Percentiles rank a stretch among this genome's conserved stretches.
These are phyloP conservation scores for Eimeria praecox DNA, from an alignment of 169 alveolate species.

Conservation along the genomic window DNA sequence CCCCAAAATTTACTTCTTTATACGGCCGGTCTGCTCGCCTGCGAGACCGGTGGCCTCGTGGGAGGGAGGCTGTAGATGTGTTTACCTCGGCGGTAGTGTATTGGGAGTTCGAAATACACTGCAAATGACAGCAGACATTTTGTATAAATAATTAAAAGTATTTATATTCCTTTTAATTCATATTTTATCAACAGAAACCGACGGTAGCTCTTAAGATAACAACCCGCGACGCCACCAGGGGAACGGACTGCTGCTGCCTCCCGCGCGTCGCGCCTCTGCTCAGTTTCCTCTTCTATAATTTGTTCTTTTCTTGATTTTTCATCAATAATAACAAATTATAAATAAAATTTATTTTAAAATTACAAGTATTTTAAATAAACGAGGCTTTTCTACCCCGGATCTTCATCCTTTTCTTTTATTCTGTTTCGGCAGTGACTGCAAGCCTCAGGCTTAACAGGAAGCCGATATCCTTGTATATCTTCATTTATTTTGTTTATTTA, in stretches of 20 bases:
- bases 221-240: slow-evolving; percentile 23
- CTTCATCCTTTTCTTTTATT: too few relatives aligned
- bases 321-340: background rate
- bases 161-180: background rate
- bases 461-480: background rate
- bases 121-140: background rate
- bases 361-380: background rate
- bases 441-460: background rate
- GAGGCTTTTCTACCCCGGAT: background rate
- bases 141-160: background rate
- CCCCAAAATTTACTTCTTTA: background rate
- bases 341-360: background rate
- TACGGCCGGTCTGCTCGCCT: background rate
- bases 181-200: background rate
- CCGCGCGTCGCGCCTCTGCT: slow-evolving; percentile 25
- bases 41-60: slow-evolving; percentile 49
- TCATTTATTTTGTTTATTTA: background rate
- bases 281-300: background rate
- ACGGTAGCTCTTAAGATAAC: background rate
- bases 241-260: slow-evolving; percentile 40
- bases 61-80: background rate
- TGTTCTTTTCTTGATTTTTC: background rate
- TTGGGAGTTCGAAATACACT: background rate
- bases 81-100: background rate
- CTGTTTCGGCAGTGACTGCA: slow-evolving; percentile 24